Base-by-base conservation (phyloP, 2,329 filamentous ascomycete genomes). In the Zasmidium cellare region DNA sequence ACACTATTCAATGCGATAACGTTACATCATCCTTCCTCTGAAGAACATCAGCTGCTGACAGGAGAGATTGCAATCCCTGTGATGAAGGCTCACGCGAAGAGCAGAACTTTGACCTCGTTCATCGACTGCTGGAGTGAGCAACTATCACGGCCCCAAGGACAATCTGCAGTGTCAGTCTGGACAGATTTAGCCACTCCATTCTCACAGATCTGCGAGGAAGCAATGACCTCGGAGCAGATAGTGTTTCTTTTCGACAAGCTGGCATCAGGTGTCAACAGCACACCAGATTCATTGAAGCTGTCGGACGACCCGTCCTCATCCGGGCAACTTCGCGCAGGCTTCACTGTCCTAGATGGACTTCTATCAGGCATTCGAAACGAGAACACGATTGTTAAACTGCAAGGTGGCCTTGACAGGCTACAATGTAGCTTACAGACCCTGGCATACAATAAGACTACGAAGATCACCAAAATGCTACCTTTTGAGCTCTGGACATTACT, bases 11-110 rank as follows among this genome's bases (percentile, higher is more conserved):
- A 57, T 23, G 48, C 50, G 18, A 22, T 57, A 24, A 41, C 35
- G 3, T 6, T 14, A 16, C 16, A 14, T 41, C 35, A 41, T 41
- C 7, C 16, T 9, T 3, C 12, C 11, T 3, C 35, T 5, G 35
- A n/a, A 3, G 35, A 41, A 14, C 46, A 31, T 7, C 46, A 23
- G 9, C 35, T 20, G 44, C 12, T 53, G 56, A 56, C 51, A 18
- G 44, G 66, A 28, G 20, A 31, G 2, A 61, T 74, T 18, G 35
- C 67, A 9, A 31, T 67, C 1, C 70, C 71, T 9, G 55, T 72
- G n/a, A 69, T 75, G 62, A 61, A 60, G 16, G 69, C 69, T 2
- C 71, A 68, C 55, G 67, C 67, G 1, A 61, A 58, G 18, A 65
- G 59, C n/a, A 63, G 71, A 9, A 63, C 64, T 19, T 57, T 73